These are phyloP conservation scores for Phlebopus sp. DNA, from an alignment of 1,284 basidiomycete genomes.

Conservation along the genomic window DNA sequence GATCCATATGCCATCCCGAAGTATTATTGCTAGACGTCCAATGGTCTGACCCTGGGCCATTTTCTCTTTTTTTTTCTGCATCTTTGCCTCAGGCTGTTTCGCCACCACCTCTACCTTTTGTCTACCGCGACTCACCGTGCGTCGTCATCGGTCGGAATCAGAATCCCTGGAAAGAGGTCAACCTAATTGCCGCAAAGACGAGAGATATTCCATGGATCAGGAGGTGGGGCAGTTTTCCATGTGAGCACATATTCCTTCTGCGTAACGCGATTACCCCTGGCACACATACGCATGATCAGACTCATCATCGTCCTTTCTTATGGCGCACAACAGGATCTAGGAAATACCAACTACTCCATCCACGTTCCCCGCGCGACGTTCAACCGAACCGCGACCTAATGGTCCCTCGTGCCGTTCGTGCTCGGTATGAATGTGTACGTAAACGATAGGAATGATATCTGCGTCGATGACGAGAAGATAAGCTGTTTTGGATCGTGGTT, in stretches of 20 bases:
- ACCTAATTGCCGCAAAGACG: slow-evolving; percentile 53
- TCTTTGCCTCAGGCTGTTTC: slow-evolving; percentile 70
- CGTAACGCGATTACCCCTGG: too few relatives aligned
- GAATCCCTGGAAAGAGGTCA: slow-evolving; percentile 98
- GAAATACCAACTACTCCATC: slow-evolving; percentile 97
- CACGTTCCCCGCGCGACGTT: slow-evolving; percentile 83
- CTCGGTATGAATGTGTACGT: slow-evolving; percentile 73
- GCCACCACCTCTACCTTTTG: slow-evolving; percentile 77
- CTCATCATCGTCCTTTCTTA: neutral
- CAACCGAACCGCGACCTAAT: slow-evolving; percentile 78
- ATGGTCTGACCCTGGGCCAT: neutral
- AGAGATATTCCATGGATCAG: slow-evolving; percentile 79
- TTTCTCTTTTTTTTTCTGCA: too few relatives aligned
- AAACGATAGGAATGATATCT: slow-evolving; percentile 92
- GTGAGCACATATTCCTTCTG: too few relatives aligned
- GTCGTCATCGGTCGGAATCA: slow-evolving; percentile 96
- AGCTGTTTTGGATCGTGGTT: slow-evolving; percentile 36
- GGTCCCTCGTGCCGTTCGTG: slow-evolving; percentile 74
- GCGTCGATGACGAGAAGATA: slow-evolving; percentile 83
- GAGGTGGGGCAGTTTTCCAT: slow-evolving; percentile 98
- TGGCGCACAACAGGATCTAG: slow-evolving; percentile 70
- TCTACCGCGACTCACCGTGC: slow-evolving; percentile 90
- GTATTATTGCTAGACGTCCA: too few relatives aligned
- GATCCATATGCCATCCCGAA: slow-evolving; percentile 1
- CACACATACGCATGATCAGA: neutral